Evolutionary conservation across 179 eudicot species (phyloP), one percentile per base, ranked within the genome.

Genomic region (Camellia oleifera): DNA sequence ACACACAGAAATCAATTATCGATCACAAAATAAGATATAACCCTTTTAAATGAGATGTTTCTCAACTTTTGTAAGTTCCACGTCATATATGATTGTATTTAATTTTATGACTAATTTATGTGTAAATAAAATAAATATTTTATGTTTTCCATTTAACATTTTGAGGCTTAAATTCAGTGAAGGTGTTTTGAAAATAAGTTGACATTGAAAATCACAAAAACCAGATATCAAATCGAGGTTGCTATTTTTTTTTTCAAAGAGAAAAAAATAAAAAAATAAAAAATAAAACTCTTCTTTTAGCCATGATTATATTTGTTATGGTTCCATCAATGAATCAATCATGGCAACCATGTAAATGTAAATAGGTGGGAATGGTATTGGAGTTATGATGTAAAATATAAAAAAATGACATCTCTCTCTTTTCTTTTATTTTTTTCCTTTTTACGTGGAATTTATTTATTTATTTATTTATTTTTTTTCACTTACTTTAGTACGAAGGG

Each of bases 291-390:
- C 5, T 52, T 48, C 79, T 77, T 76, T 66, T 64, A 48, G 72
- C 3, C 23, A 44, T 50, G 20, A 77, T 53, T 45, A 72, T 54
- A 8, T 71, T 9, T 72, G 42, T 72, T 72, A 11, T n/a, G 61
- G 48, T 45, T 40, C 71, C 80, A 72, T 67, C 71, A 77, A 73
- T 76, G 77, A 50, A 65, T 73, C 81, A 80, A 72, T 76, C 84
- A 79, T 82, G 80, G 77, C 77, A 75, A 53, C 40, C 40, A 32
- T 63, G 78, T 78, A 76, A 79, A 76, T 23, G 10, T 66, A 10
- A 13, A 85, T 83, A 77, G 84, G 75, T 81, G 84, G 83, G 58
- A 76, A 78, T 5, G 81, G 89, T 64, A 48, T 77, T 48, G 56
- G 4, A 70, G 56, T n/a, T 40, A 13, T 68, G 48, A 75, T 58